Evolutionary conservation across 192 early-diverging fungal genomes (phyloP), one percentile per base, ranked within the genome.

Genomic region (Mortierella alpina): DNA sequence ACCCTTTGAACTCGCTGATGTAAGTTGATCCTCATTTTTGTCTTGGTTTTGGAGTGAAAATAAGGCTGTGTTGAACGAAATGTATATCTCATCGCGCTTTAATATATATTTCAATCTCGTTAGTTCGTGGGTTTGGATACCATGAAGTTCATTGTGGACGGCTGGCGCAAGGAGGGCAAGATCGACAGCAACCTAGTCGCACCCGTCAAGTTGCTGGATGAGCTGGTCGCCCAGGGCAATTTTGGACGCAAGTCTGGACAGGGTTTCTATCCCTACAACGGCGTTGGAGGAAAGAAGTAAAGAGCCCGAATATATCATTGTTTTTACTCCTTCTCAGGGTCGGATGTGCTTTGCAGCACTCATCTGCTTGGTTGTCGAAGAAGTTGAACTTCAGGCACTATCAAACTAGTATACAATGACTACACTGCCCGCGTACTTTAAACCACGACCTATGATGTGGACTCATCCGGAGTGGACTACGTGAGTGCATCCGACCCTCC

Each of bases 91-190:
- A 31, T 31, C 31, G 31, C 31, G 31, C 31, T n/a, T 47, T 52
- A 7, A 51, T 31, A 60, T 17, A 17, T 46, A 52, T 83, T 65
- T 55, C 57, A 10, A 41, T 41, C 8, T 49, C 3, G 6, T 55
- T 75, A 93, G 90, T 94, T 94, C 82, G 93, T 99, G 39, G 97
- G 97, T 48, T 87, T 99, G 61, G 97, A 99, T 88, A 99, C 97
- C 39, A 91, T 92, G 82, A 96, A 97, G 86, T 97, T 93, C 83
- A 99, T 99, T 83, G 91, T 91, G 40, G 96, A 97, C 66, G 97
- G 97, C 52, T 97, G 97, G 97, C 86, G 92, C 86, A 89, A 91
- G 85, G 87, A 87, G 63, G 95, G 95, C 65, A 87, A 92, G 58
- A 91, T 95, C 47, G 90, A 97, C 39, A 76, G 85, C 74, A 92